Percentiles rank a stretch among this genome's conserved stretches.
These are phyloP conservation scores for Myxozyma neglecta DNA, from an alignment of 805 yeast species.

Conservation along the genomic window DNA sequence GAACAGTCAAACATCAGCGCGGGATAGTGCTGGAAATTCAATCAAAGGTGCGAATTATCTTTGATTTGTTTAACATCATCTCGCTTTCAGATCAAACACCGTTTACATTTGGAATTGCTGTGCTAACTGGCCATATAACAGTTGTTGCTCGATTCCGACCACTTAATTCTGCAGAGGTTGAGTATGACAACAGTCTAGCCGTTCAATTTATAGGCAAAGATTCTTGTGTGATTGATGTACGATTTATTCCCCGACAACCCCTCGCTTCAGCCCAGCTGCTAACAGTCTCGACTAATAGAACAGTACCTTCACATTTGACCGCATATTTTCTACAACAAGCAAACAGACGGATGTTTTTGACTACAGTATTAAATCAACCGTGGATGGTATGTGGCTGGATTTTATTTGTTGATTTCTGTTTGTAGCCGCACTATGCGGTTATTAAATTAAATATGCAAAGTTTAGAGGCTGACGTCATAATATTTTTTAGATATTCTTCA, in stretches of 20 bases:
- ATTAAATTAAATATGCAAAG: background rate
- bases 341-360: conserved; percentile 61
- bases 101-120: background rate
- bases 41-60: conserved; percentile 16
- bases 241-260: background rate
- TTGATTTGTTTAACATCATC: background rate
- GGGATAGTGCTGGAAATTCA: conserved; percentile 21
- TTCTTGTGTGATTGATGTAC: conserved; percentile 34
- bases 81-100: background rate
- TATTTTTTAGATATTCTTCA: conserved; percentile 52
- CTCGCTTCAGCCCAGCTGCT: background rate
- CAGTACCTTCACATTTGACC: conserved; percentile 58
- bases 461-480: background rate
- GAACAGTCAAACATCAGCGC: conserved; percentile 11
- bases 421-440: background rate
- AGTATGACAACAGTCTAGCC: conserved; percentile 25
- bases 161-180: conserved; percentile 43
- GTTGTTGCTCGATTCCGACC: conserved; percentile 78
- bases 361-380: conserved; percentile 59
- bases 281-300: background rate
- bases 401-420: background rate
- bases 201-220: conserved; percentile 35
- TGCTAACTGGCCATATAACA: conserved; percentile 37
- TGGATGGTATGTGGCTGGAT: conserved; percentile 43
- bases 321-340: conserved; percentile 54